Percentiles rank a stretch among this genome's conserved stretches.
These are phyloP conservation scores for Lenwebbia sp. DNA, from an alignment of 345 rosid genomes.

Conservation along the genomic window DNA sequence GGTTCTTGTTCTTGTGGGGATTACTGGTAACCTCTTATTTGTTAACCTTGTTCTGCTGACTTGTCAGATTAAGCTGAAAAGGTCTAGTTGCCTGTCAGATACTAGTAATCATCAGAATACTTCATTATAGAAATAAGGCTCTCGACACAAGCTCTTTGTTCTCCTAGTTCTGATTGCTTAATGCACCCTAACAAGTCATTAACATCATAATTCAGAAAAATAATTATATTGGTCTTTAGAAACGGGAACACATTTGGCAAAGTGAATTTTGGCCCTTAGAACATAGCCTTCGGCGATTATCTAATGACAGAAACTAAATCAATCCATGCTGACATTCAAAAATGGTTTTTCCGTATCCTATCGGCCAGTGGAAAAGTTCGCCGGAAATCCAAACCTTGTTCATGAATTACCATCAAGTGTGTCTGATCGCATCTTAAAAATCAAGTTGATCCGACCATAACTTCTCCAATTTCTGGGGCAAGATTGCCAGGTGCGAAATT, in stretches of 20 bases:
- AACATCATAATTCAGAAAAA: background rate
- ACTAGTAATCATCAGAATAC: background rate
- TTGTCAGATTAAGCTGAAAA: background rate
- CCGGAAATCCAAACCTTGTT: background rate
- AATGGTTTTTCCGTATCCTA: background rate
- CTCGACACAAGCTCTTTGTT: background rate
- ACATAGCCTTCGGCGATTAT: background rate
- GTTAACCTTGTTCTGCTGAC: background rate
- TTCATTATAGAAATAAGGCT: background rate
- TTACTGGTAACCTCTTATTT: conserved; percentile 32
- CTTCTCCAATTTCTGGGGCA: background rate
- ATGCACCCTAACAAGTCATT: background rate
- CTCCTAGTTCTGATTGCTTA: background rate
- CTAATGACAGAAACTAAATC: background rate
- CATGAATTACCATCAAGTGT: background rate
- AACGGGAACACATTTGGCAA: background rate
- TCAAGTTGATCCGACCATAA: background rate
- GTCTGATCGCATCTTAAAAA: background rate
- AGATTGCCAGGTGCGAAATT: background rate
- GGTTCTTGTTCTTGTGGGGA: conserved; percentile 72
- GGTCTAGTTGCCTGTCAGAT: background rate
- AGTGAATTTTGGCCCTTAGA: background rate
- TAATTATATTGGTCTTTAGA: background rate
- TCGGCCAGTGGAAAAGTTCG: background rate
- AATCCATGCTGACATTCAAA: background rate